Percentiles rank a stretch among this genome's conserved stretches.
These are phyloP conservation scores for Fusarium marasasianum DNA, from an alignment of 2,329 filamentous ascomycete species.

Conservation along the genomic window DNA sequence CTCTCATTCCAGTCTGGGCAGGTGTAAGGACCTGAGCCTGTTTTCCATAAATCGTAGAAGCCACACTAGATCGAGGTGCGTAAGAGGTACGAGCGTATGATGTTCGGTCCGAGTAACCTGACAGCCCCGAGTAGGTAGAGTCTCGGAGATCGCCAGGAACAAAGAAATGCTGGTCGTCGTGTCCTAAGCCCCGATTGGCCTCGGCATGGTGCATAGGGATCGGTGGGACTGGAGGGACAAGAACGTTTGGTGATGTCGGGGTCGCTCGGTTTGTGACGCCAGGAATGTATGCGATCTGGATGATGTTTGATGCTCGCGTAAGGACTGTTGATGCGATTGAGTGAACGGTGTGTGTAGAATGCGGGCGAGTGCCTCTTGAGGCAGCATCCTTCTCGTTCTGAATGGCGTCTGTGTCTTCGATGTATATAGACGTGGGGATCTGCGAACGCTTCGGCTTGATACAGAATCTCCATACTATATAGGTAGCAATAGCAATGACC, in stretches of 20 bases:
- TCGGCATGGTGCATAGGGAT: constrained; percentile 76
- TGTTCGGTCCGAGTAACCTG: constrained; percentile 68
- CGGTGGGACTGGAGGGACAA: constrained; percentile 92
- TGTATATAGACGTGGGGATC: constrained; percentile 62
- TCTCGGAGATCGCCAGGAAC: constrained; percentile 89
- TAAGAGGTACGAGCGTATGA: constrained; percentile 69
- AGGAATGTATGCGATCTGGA: constrained; percentile 98
- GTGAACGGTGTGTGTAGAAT: constrained; percentile 84
- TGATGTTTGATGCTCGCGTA: constrained; percentile 97
- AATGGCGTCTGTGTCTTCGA: constrained; percentile 61
- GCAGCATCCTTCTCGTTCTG: constrained; percentile 58
- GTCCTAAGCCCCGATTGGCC: constrained; percentile 57
- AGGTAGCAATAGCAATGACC: constrained; percentile 78
- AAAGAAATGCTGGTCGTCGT: constrained; percentile 90
- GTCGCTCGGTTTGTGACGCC: constrained; percentile 93
- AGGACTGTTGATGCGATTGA: constrained; percentile 96
- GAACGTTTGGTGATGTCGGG: constrained; percentile 80
- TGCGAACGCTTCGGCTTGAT: constrained; percentile 81
- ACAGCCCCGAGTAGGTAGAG: constrained; percentile 86
- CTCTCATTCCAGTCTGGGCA: constrained; percentile 85
- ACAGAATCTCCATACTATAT: constrained; percentile 87
- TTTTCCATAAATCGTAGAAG: constrained; percentile 93
- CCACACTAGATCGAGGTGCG: constrained; percentile 76
- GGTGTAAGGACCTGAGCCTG: constrained; percentile 85
- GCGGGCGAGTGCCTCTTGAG: constrained; percentile 61